Conservation (phyloP, 2,329 filamentous ascomycete species). For the Botrytis tulipae region DNA sequence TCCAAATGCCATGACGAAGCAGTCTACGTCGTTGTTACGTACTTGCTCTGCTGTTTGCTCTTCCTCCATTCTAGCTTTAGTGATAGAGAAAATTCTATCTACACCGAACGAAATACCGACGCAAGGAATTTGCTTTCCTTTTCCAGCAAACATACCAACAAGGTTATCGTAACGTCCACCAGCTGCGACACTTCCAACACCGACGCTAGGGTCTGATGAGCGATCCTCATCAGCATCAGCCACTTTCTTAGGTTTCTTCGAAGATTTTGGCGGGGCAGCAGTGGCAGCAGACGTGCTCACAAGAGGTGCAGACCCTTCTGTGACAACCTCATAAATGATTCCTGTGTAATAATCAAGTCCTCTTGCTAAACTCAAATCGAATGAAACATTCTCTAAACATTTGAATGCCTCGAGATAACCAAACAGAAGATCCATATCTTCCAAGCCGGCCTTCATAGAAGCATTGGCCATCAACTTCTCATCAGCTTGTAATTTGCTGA, state of each 20-base stretch:
- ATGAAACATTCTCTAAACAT: conserved; percentile 72
- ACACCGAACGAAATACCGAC: conserved; percentile 92
- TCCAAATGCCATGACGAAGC: conserved; percentile 93
- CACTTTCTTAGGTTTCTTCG: conserved; percentile 47
- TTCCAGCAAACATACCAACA: conserved; percentile 89
- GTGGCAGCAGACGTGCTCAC: conserved; percentile 41
- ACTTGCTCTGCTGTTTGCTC: conserved; percentile 54
- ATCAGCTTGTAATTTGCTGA: conserved; percentile 67
- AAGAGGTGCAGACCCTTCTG: conserved; percentile 56
- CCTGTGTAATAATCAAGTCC: conserved; percentile 87
- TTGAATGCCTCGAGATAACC: conserved; percentile 78
- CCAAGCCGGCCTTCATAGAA: conserved; percentile 74
- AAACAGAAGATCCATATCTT: conserved; percentile 78
- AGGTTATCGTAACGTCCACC: conserved; percentile 91
- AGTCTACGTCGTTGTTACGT: conserved; percentile 76
- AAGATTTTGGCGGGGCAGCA: conserved; percentile 40
- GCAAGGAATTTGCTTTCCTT: conserved; percentile 75
- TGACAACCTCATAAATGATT: conserved; percentile 75
- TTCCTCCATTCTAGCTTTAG: conserved; percentile 70
- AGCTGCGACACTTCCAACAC: conserved; percentile 84
- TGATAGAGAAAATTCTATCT: conserved; percentile 92
- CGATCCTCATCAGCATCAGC: conserved; percentile 59
- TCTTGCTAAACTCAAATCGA: conserved; percentile 86
- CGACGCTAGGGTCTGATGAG: conserved; percentile 75
- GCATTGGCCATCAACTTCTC: conserved; percentile 67